These are phyloP conservation scores for Wallemia ichthyophaga DNA, from an alignment of 1,284 basidiomycete species.

Conservation along the genomic window DNA sequence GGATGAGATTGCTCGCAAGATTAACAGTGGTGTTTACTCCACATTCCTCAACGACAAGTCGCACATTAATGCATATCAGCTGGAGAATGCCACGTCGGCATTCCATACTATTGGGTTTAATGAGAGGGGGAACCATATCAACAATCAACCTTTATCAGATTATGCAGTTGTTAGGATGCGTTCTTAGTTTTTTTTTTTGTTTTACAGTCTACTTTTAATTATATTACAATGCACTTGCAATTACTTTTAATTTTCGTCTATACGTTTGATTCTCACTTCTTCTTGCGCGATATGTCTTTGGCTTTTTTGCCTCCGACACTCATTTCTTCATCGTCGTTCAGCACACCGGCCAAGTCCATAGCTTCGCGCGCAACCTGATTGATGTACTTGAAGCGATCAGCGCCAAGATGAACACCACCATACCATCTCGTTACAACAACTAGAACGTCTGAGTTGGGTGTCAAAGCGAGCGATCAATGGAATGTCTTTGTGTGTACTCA, in stretches of 20 bases:
- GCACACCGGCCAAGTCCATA: conserved; percentile 25
- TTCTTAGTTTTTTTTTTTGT: not conserved
- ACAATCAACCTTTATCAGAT: not conserved
- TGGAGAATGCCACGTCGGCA: not conserved
- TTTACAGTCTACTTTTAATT: not conserved
- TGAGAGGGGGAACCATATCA: not conserved
- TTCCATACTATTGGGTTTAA: not conserved
- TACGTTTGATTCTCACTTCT: not conserved
- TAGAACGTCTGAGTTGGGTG: conserved; percentile 27
- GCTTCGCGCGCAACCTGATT: conserved; percentile 33
- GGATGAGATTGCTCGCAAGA: not conserved
- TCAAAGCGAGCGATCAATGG: conserved; percentile 7
- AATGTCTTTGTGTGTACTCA: not conserved
- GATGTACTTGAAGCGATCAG: conserved; percentile 46
- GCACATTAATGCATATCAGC: not conserved
- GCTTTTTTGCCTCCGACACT: not conserved
- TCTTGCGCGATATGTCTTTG: not conserved
- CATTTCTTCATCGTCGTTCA: not conserved
- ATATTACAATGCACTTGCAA: no score
- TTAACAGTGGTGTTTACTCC: not conserved
- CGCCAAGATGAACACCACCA: conserved; percentile 33
- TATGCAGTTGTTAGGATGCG: not conserved
- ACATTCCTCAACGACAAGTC: not conserved
- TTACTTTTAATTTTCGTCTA: no score
- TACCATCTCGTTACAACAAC: conserved; percentile 31